Evolutionary conservation across 768 basidiomycete species (phyloP).

Genomic region (Leccinum rimulosum): DNA sequence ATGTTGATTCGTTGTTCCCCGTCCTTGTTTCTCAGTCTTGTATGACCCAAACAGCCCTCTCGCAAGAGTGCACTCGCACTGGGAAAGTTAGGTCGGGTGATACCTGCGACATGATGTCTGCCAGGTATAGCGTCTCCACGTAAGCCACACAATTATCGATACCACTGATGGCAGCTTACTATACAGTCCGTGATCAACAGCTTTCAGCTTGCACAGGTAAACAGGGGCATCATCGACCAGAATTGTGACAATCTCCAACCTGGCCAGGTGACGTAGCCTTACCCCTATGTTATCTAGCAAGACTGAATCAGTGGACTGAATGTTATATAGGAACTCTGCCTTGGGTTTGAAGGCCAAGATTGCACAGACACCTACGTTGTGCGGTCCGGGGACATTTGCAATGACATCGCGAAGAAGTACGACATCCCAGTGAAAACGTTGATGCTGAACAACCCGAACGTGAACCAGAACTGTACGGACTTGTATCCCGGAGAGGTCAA

Average conservation of each 20-base stretch:
- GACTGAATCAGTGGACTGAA: neutral
- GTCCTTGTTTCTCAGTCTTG: slow-evolving; percentile 15
- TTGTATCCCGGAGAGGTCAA: slow-evolving; percentile 60
- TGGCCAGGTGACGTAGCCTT: slow-evolving; percentile 40
- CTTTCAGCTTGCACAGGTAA: slow-evolving; percentile 58
- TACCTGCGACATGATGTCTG: slow-evolving; percentile 64
- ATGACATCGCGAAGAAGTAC: slow-evolving; percentile 36
- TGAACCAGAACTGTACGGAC: slow-evolving; percentile 50
- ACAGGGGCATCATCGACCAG: slow-evolving; percentile 41
- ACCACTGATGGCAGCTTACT: neutral
- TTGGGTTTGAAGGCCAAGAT: slow-evolving; percentile 54
- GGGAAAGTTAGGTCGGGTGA: slow-evolving; percentile 56
- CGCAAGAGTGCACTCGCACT: slow-evolving; percentile 46
- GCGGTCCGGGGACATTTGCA: slow-evolving; percentile 50
- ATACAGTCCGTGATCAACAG: slow-evolving; percentile 24
- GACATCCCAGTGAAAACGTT: slow-evolving; percentile 45
- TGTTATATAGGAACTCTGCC: slow-evolving; percentile 43
- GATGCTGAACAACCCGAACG: slow-evolving; percentile 62
- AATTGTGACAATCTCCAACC: slow-evolving; percentile 55
- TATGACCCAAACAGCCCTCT: slow-evolving; percentile 41
- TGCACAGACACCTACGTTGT: slow-evolving; percentile 49
- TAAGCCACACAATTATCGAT: slow-evolving; percentile 31
- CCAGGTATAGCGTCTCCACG: slow-evolving; percentile 61
- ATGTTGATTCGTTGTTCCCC: neutral
- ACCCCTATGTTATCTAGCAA: neutral